phyloP scores from a whole-genome alignment of 2,329 filamentous ascomycete species.

The Pezicula radicicola region DNA sequence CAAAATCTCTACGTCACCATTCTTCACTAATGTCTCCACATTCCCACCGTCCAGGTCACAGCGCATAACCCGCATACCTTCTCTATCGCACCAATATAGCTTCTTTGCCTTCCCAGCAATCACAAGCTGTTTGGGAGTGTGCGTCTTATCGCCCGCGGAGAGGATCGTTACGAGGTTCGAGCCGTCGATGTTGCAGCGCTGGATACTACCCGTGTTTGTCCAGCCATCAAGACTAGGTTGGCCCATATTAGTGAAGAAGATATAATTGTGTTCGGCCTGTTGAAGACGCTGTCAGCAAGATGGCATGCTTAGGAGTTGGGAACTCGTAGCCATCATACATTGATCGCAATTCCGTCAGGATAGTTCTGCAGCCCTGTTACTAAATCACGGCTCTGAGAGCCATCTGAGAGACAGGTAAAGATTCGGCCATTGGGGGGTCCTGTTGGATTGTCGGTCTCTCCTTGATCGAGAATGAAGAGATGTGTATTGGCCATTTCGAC shows the following conservation, averaged over 20 bases:
- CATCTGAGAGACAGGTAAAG: not conserved
- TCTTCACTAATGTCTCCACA: slow-evolving; percentile 28
- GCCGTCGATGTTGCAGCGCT: slow-evolving; percentile 40
- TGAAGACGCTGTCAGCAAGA: not conserved
- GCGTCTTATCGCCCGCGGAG: slow-evolving; percentile 33
- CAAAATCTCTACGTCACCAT: slow-evolving; percentile 1
- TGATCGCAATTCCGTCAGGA: not conserved
- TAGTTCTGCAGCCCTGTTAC: not conserved
- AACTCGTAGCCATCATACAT: not conserved
- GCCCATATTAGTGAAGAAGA: slow-evolving; percentile 51
- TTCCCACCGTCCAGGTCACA: slow-evolving; percentile 35
- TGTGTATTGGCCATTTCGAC: not conserved
- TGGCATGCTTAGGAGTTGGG: not conserved
- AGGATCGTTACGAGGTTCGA: slow-evolving; percentile 39
- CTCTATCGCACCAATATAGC: slow-evolving; percentile 40
- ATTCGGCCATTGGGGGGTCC: not conserved
- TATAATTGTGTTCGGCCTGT: slow-evolving; percentile 4
- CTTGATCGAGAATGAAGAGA: not conserved
- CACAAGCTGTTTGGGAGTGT: slow-evolving; percentile 45
- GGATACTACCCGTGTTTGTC: slow-evolving; percentile 7
- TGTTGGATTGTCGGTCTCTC: not conserved
- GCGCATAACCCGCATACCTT: slow-evolving; percentile 37
- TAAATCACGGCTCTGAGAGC: not conserved
- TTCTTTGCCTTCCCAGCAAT: not conserved
- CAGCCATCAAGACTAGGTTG: slow-evolving; percentile 14